Base-by-base conservation (phyloP, 768 basidiomycete species). In the Scleroderma bovista region DNA sequence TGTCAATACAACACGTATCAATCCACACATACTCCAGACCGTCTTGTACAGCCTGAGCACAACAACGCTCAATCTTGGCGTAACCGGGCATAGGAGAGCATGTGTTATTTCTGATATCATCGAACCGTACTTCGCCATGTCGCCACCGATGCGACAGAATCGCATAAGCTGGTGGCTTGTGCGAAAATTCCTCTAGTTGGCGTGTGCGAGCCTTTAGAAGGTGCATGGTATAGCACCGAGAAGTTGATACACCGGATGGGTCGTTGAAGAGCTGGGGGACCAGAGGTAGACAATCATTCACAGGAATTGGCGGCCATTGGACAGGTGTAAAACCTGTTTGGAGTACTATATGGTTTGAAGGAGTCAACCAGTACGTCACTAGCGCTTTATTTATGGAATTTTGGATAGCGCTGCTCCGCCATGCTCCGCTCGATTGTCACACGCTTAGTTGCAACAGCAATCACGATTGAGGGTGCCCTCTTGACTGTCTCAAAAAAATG, bases 1-100 rank as follows among this genome's bases (percentile, higher is more conserved):
- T 55, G 46, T 58, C 50, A 40, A 52, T 52, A 34, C 58, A 59
- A 22, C 46, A 55, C 2, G 46, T 47, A 36, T 58, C 50, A 13
- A 52, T 39, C 58, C 53, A 59, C 42, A 47, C 49, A n/a, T 51
- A 50, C 3, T 51, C 32, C 42, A 44, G 40, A 24, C 52, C 52
- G 20, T 53, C 51, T 10, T 37, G 41, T 8, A 15, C 32, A 4
- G 52, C 51, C 31, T 46, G 42, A 19, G 9, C 36, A 16, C 52
- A 53, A 16, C 40, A 51, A 29, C 22, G 26, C 26, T 31, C 19
- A 15, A 53, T 12, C 23, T 53, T 53, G 24, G 34, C 24, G 37
- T 51, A 51, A 26, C 52, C 51, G 11, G 38, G 34, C 33, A 51
- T 26, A 22, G n/a, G n/a, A n/a, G 11, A n/a, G 29, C 34, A n/a